Conservation (phyloP, 192 early-diverging fungal species). For the Podochytrium sp. region DNA sequence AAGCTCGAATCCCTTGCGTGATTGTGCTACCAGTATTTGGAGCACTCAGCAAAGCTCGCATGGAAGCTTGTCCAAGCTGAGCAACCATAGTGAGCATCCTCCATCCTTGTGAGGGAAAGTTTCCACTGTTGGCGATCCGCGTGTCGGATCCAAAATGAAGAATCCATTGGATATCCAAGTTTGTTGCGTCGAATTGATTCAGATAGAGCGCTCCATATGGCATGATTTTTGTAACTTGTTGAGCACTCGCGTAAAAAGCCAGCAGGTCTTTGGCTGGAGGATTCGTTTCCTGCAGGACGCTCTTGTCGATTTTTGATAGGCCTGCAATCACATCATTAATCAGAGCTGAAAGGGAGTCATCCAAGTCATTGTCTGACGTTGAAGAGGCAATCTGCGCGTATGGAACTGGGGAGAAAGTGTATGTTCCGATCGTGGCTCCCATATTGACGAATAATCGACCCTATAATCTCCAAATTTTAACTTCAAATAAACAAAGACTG, state of each 20-base stretch:
- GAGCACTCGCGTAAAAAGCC: constrained; percentile 25
- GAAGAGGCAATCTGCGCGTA: not conserved
- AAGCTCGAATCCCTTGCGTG: constrained; percentile 67
- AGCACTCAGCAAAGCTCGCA: constrained; percentile 34
- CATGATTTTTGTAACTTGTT: constrained; percentile 45
- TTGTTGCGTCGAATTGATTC: constrained; percentile 46
- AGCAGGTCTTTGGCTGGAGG: constrained; percentile 8
- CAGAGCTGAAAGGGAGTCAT: constrained; percentile 22
- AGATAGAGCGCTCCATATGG: constrained; percentile 64
- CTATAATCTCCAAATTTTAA: not conserved
- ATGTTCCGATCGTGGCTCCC: not conserved
- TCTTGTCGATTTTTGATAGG: constrained; percentile 45
- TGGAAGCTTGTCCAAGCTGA: constrained; percentile 44
- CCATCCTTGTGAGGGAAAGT: constrained; percentile 58
- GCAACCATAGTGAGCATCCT: constrained; percentile 55
- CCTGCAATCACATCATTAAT: constrained; percentile 30
- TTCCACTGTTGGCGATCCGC: constrained; percentile 44
- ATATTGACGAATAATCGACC: constrained; percentile 10
- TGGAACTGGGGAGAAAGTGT: constrained; percentile 9
- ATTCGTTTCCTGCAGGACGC: not conserved
- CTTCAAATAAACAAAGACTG: not conserved
- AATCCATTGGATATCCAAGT: constrained; percentile 38
- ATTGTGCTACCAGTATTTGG: constrained; percentile 48
- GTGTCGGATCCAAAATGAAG: constrained; percentile 50
- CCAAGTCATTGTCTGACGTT: constrained; percentile 21